Evolutionary conservation across 75 land plant species (phyloP).

Genomic region (Pseudotsuga menziesii): DNA sequence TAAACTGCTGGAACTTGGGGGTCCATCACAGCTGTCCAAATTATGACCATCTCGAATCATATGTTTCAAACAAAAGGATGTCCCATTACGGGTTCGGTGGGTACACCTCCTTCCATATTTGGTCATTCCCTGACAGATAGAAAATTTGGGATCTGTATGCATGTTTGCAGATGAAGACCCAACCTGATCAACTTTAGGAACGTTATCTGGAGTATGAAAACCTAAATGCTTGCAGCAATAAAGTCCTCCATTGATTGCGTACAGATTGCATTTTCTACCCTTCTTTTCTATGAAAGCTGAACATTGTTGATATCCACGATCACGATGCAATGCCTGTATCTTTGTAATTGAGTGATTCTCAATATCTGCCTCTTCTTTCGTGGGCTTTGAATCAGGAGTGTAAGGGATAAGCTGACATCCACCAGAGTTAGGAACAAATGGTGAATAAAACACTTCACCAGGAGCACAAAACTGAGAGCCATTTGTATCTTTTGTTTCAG

Average conservation of each 20-base stretch:
- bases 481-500: neutral
- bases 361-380: neutral
- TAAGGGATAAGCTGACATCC: slow-evolving; percentile 11
- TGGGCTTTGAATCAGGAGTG: neutral
- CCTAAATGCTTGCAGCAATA: slow-evolving; percentile 75
- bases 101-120: slow-evolving; percentile 67
- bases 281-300: slow-evolving; percentile 62
- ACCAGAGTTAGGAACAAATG: slow-evolving; percentile 21
- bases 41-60: slow-evolving; percentile 15
- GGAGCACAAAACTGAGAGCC: slow-evolving; percentile 22
- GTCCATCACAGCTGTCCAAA: neutral
- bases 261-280: slow-evolving; percentile 72
- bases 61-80: slow-evolving; percentile 78
- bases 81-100: slow-evolving; percentile 62
- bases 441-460: slow-evolving; percentile 17
- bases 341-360: neutral
- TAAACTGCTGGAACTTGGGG: neutral
- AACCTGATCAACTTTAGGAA: slow-evolving; percentile 17
- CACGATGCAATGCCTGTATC: neutral
- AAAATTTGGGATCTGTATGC: slow-evolving; percentile 13
- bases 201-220: slow-evolving; percentile 23
- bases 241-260: slow-evolving; percentile 69
- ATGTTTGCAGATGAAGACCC: slow-evolving; percentile 18
- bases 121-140: slow-evolving; percentile 81
- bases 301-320: slow-evolving; percentile 40